phyloP scores from a whole-genome alignment of 805 yeast species.

The Peterozyma toletana region DNA sequence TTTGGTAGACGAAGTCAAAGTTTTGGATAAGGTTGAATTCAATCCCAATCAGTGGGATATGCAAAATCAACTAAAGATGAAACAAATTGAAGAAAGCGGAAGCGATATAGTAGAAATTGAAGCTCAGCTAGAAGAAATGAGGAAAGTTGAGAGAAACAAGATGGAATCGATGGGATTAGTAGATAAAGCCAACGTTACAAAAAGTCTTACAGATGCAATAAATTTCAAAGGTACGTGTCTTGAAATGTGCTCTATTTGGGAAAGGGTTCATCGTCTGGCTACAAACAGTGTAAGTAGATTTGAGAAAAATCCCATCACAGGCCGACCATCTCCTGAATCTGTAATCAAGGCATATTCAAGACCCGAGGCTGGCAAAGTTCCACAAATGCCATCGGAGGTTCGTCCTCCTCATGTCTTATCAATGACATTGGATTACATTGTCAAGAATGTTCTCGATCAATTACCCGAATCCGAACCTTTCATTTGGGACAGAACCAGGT shows the following conservation, averaged over 20 bases:
- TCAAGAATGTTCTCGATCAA: conserved; percentile 51
- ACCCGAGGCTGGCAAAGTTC: conserved; percentile 98
- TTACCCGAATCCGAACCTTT: conserved; percentile 86
- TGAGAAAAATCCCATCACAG: conserved; percentile 62
- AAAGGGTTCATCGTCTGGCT: conserved; percentile 77
- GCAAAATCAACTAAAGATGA: conserved; percentile 61
- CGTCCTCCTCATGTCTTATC: conserved; percentile 79
- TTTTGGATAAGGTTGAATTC: conserved; percentile 26
- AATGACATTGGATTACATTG: conserved; percentile 62
- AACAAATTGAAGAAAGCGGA: conserved; percentile 34
- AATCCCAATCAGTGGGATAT: conserved; percentile 59
- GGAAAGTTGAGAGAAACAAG: conserved; percentile 64
- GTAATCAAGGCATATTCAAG: conserved; percentile 92
- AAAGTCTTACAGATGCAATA: conserved; percentile 84
- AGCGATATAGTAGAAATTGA: conserved; percentile 65
- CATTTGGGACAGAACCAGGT: conserved; percentile 95
- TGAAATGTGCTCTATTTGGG: conserved; percentile 95
- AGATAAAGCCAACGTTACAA: conserved; percentile 78
- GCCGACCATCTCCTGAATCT: conserved; percentile 44
- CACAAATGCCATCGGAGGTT: conserved; percentile 95
- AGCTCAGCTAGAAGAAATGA: conserved; percentile 65
- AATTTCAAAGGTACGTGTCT: conserved; percentile 79
- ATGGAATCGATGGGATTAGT: conserved; percentile 83
- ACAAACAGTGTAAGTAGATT: conserved; percentile 79
- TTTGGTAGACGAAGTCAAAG: conserved; percentile 21